A percentile compares a stretch with the other conserved stretches of the same genome.
Evolutionary conservation across 345 rosid species (phyloP).

Genomic region (Acer yangbiense): DNA sequence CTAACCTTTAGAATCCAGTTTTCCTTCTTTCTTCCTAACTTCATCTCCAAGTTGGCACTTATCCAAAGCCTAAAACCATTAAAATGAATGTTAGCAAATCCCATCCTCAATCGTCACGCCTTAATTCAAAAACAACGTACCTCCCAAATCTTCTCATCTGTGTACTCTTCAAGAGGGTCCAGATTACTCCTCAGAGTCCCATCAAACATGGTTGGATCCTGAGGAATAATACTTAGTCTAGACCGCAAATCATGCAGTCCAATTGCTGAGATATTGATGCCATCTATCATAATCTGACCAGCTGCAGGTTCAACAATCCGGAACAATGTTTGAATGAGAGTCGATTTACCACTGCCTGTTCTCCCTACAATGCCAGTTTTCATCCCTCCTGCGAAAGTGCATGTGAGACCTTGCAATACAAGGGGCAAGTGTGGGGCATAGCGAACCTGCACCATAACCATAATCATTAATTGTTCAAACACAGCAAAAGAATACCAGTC

Average conservation of each 20-base stretch:
- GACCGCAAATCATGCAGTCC: slow-evolving; percentile 70
- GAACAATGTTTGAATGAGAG: slow-evolving; percentile 63
- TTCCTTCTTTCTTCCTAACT: slow-evolving; percentile 54
- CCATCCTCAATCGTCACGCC: background rate
- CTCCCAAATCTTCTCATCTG: slow-evolving; percentile 63
- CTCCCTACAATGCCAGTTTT: slow-evolving; percentile 64
- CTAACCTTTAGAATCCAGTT: slow-evolving; percentile 55
- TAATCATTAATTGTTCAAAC: background rate
- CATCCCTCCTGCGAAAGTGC: slow-evolving; percentile 53
- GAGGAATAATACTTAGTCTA: slow-evolving; percentile 65
- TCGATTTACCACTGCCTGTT: slow-evolving; percentile 71
- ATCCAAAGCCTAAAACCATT: slow-evolving; percentile 47
- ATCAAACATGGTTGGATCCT: slow-evolving; percentile 77
- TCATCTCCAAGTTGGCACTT: slow-evolving; percentile 63
- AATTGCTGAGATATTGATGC: slow-evolving; percentile 45
- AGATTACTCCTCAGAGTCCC: slow-evolving; percentile 59
- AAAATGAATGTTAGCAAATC: background rate
- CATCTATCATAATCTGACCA: slow-evolving; percentile 53
- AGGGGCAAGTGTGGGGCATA: slow-evolving; percentile 63
- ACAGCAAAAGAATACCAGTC: background rate
- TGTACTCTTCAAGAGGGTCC: slow-evolving; percentile 63
- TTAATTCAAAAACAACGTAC: slow-evolving; percentile 22
- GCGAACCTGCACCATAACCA: slow-evolving; percentile 33
- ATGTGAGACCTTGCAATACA: slow-evolving; percentile 50
- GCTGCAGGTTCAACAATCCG: slow-evolving; percentile 62